Evolutionary conservation across 352 stramenopile species (phyloP), one percentile per base, ranked within the genome.

Genomic region (Thraustochytrium striatum): DNA sequence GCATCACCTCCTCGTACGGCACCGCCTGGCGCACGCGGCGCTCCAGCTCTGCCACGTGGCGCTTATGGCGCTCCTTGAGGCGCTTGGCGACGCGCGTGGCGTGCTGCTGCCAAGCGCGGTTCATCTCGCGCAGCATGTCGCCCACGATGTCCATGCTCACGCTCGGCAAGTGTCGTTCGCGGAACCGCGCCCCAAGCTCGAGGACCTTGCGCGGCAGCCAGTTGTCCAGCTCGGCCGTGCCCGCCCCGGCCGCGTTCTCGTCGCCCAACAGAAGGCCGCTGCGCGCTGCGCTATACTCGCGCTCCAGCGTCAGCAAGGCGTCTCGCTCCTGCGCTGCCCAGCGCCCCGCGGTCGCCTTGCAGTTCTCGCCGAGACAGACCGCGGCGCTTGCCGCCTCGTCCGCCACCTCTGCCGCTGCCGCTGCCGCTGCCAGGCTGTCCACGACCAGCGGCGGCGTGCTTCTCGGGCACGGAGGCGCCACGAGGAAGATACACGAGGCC

Each of bases 1-100:
- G 61, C 52, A 75, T 58, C 7, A 75, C 65, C n/a, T 75, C 65
- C 52, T 75, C 65, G 25, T 75, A 75, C 19, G 65, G 52, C 11
- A 38, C 39, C 30, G 43, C 33, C 0, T 75, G 65, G 2, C 61
- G 44, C 21, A 43, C 39, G 25, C 65, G 65, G 16, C 65, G 65
- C 25, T 61, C 61, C 1, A 75, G 21, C 13, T 75, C 50, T 13
- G 65, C 1, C 21, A 75, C 2, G 16, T 61, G 32, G 21, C 52
- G 44, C 32, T 61, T 39, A 5, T 75, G 65, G 25, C 52, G 44
- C 21, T 72, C 41, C 52, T 61, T 58, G 16, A 55, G 52, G 21
- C 52, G 44, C 44, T 58, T 39, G 25, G 50, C 30, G 38, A 70
- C 2, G 13, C 61, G 65, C n/a, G 32, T 19, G 25, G n/a, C 5